Conservation (phyloP, 2,329 filamentous ascomycete species). For the Trichoderma breve region DNA sequence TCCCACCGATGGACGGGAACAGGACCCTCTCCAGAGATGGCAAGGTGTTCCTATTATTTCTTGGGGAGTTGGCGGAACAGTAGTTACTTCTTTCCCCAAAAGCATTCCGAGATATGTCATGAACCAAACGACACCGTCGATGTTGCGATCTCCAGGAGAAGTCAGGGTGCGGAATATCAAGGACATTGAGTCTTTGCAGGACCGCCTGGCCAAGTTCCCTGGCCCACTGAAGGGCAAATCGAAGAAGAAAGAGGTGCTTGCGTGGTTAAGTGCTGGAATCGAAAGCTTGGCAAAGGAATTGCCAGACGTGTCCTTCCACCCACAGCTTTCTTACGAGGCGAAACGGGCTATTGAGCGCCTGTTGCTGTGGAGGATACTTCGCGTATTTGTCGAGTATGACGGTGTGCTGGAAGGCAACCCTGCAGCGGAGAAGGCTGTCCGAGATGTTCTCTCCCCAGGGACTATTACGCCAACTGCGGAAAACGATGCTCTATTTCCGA, state of each 20-base stretch:
- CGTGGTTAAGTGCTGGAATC: slow-evolving; percentile 79
- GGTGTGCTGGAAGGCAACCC: slow-evolving; percentile 73
- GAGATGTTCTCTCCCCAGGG: slow-evolving; percentile 68
- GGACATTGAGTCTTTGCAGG: slow-evolving; percentile 67
- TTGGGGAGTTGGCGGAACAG: slow-evolving; percentile 82
- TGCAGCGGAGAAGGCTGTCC: slow-evolving; percentile 70
- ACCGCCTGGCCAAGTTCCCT: slow-evolving; percentile 77
- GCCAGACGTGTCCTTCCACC: slow-evolving; percentile 49
- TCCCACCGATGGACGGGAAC: slow-evolving; percentile 63
- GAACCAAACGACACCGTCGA: slow-evolving; percentile 68
- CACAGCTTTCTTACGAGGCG: slow-evolving; percentile 55
- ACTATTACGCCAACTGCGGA: slow-evolving; percentile 28
- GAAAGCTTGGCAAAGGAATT: slow-evolving; percentile 64
- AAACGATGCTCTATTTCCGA: slow-evolving; percentile 28
- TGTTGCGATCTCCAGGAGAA: slow-evolving; percentile 79
- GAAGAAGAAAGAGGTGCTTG: slow-evolving; percentile 89
- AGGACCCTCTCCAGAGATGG: slow-evolving; percentile 85
- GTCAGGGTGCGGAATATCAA: slow-evolving; percentile 75
- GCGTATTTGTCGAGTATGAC: slow-evolving; percentile 81
- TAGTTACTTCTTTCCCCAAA: slow-evolving; percentile 84
- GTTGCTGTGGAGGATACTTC: slow-evolving; percentile 83
- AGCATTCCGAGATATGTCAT: slow-evolving; percentile 83
- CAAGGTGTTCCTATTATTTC: slow-evolving; percentile 81
- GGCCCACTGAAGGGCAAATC: slow-evolving; percentile 84
- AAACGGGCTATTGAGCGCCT: slow-evolving; percentile 77